Percentiles rank a stretch among this genome's conserved stretches.
phyloP scores from a whole-genome alignment of 1,284 basidiomycete species.

The Marasmius tenuissimus region DNA sequence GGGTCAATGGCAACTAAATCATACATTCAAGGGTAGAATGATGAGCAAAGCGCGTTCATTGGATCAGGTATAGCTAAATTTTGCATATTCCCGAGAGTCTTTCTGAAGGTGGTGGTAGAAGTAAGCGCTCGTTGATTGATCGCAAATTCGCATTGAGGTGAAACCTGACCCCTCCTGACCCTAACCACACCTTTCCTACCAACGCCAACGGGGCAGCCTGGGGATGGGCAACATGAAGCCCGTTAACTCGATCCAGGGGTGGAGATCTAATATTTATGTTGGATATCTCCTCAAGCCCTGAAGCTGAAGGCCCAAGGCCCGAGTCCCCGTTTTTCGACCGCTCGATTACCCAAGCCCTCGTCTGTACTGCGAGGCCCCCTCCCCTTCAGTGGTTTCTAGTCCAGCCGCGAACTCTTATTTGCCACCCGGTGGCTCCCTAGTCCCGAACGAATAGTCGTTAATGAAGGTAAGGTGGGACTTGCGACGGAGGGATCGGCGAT shows the following conservation, averaged over 20 bases:
- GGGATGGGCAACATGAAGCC: constrained; percentile 34
- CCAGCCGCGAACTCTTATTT: background rate
- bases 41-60: too few relatives aligned
- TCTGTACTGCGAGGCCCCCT: background rate
- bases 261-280: constrained; percentile 40
- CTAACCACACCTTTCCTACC: too few relatives aligned
- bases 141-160: too few relatives aligned
- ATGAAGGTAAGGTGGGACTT: constrained; percentile 8
- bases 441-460: constrained; percentile 1
- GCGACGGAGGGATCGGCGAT: background rate
- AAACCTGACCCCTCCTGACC: too few relatives aligned
- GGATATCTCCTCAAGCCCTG: constrained; percentile 8
- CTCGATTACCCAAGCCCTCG: constrained; percentile 12
- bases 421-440: background rate
- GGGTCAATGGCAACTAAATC: too few relatives aligned
- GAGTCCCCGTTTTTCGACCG: constrained; percentile 6
- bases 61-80: too few relatives aligned
- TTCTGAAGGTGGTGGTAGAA: too few relatives aligned
- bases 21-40: too few relatives aligned
- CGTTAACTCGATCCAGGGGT: constrained; percentile 43
- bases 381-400: background rate
- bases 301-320: background rate
- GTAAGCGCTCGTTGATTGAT: too few relatives aligned
- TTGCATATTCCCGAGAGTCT: too few relatives aligned
- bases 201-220: background rate